Evolutionary conservation across 2,329 filamentous ascomycete species (phyloP).

Genomic region (Fusarium tanahbumbuense): DNA sequence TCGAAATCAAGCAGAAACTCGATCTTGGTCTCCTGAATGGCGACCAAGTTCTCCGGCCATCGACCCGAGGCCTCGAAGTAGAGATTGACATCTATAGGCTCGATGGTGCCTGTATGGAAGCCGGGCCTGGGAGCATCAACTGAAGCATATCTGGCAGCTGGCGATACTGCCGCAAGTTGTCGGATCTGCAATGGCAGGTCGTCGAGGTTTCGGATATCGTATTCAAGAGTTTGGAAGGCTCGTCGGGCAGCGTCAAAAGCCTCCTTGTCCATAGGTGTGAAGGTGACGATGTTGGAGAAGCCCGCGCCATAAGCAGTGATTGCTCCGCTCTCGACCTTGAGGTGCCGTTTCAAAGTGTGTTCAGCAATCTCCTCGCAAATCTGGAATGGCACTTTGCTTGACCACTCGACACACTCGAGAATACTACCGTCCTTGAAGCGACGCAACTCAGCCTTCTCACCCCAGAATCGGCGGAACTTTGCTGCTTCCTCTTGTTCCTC

Average conservation of each 20-base stretch:
- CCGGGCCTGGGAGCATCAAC: constrained; percentile 57
- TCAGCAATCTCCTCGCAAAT: constrained; percentile 84
- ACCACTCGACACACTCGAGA: constrained; percentile 91
- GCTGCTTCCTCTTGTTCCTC: constrained; percentile 87
- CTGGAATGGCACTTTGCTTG: constrained; percentile 68
- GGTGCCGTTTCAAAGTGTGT: constrained; percentile 76
- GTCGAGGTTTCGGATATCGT: constrained; percentile 79
- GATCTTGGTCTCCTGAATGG: constrained; percentile 93
- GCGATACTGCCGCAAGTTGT: constrained; percentile 78
- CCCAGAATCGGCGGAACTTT: constrained; percentile 92
- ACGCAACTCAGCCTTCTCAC: constrained; percentile 89
- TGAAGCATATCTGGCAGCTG: constrained; percentile 80
- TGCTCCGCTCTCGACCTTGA: constrained; percentile 68
- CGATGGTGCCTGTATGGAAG: constrained; percentile 57
- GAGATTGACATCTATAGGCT: constrained; percentile 81
- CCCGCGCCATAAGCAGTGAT: constrained; percentile 63
- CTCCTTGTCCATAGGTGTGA: constrained; percentile 61
- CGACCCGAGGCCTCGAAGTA: constrained; percentile 93
- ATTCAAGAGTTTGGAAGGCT: constrained; percentile 79
- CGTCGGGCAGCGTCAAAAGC: constrained; percentile 76
- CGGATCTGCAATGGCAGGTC: constrained; percentile 89
- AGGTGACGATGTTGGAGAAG: constrained; percentile 60
- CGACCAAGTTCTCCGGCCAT: constrained; percentile 92
- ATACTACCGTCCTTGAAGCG: constrained; percentile 97
- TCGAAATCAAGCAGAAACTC: constrained; percentile 86